Base-by-base conservation (phyloP, 1,284 basidiomycete species). In the Apiotrichum sp. region DNA sequence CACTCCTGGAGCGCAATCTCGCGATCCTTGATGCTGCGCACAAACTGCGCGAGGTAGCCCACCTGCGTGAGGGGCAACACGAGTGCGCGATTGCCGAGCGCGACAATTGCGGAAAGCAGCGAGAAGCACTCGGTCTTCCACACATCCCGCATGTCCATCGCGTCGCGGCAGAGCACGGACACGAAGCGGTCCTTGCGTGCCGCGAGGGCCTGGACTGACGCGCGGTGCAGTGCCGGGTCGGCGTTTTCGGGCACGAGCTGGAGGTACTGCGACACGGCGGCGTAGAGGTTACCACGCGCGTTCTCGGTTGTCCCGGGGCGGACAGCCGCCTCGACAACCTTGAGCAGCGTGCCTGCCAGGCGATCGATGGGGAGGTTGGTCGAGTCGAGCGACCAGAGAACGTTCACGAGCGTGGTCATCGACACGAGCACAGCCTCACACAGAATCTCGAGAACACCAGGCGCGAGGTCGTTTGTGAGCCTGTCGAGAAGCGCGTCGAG, bases 271-370 rank as follows among this genome's bases (percentile, higher is more conserved):
- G 91, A 84, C 53, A 97, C 79, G 2, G 88, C 81, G 6, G 91
- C 89, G 73, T 96, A 98, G n/a, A 98, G 79, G 71, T 98, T 97
- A 10, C 93, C 93, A n/a, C 93, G 85, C n/a, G 93, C 86, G 49
- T 88, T 79, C 65, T 93, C 89, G n/a, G 86, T 82, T 4, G 85
- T 86, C 55, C 86, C 88, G 53, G 83, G 86, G 58, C 88, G 84
- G 52, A 88, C 70, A 50, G 93, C 82, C 43, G 86, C 88, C 57
- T 90, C 86, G 55, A 96, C 70, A 32, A 93, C 79, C 60, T 81
- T 84, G 36, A 85, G 83, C n/a, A 97, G 80, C 38, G 93, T 83
- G 1, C 82, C 76, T 54, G 84, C 83, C 6, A 98, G 77, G 36
- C 90, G 82, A 67, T 97, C 93, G 0, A 84, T 82, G 2, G 91